Base-by-base conservation (phyloP, 495 filamentous ascomycete species). In the Penicillium dipodomyicola region DNA sequence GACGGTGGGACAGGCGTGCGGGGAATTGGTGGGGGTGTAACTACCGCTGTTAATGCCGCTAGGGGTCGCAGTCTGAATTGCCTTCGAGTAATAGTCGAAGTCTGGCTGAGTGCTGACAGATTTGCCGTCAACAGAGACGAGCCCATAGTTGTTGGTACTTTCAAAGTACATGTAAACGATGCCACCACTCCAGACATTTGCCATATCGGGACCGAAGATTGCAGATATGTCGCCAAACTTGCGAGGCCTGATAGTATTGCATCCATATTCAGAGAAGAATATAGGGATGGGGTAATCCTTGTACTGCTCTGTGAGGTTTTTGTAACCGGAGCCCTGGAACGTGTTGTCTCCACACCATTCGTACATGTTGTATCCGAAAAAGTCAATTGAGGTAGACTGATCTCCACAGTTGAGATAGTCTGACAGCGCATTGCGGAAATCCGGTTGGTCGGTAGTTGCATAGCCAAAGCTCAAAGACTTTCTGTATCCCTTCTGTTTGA, bases 281-380 rank as follows among this genome's bases (percentile, higher is more conserved):
- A 88, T 84, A 35, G 93, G 93, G 8, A 96, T 87, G 0, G 87
- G 87, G 74, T 91, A 97, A 67, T 84, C 85, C 25, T 74, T 72
- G 79, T 94, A 96, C 72, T 95, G 90, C 30, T 86, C 70, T 40
- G 89, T 90, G 60, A 90, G 84, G 27, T 80, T 80, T 52, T 87
- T 77, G 70, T 88, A 97, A 5, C 89, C 88, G 0, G 93, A 96
- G 39, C 76, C 63, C 55, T 78, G 67, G 63, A 86, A 91, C 42
- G 49, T 66, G 63, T 86, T 92, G 54, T 91, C 72, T 52, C 93
- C 93, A 69, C 93, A 97, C 92, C 92, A 97, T 29, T 88, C 91
- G 77, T 97, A 97, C 76, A 96, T 91, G 72, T 97, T 97, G 82
- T 96, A 96, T 52, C 93, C 93, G 87, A 90, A 96, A 79, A 90